These are phyloP conservation scores for Metarhizium anisopliae DNA, from an alignment of 2,329 filamentous ascomycete species.

Conservation along the genomic window DNA sequence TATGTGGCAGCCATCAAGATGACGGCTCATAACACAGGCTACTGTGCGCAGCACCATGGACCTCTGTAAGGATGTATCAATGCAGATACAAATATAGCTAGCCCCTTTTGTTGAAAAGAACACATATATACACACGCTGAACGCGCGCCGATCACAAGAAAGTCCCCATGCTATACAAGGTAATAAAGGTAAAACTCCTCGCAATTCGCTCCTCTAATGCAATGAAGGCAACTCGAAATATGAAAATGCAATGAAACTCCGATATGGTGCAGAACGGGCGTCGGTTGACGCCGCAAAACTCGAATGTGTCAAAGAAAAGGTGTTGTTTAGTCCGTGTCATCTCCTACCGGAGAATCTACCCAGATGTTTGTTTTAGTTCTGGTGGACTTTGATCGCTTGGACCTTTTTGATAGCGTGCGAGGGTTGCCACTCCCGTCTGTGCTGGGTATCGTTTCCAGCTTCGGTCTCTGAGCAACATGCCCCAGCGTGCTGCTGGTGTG, in stretches of 20 bases:
- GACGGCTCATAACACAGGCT: neutral
- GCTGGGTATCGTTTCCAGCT: conserved; percentile 38
- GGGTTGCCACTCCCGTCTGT: conserved; percentile 23
- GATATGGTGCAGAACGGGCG: neutral
- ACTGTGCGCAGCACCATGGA: neutral
- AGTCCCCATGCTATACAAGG: conserved; percentile 1
- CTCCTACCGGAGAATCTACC: conserved; percentile 27
- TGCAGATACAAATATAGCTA: neutral
- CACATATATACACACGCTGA: neutral
- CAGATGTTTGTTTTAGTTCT: conserved; percentile 16
- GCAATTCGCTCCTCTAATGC: conserved; percentile 6
- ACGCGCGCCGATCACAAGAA: neutral
- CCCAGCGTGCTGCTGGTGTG: conserved; percentile 16
- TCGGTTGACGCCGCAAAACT: neutral
- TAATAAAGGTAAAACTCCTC: conserved; percentile 7
- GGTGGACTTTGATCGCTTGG: conserved; percentile 19
- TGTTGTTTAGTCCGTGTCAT: conserved; percentile 24
- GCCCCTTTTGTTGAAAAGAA: neutral
- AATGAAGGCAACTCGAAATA: conserved; percentile 7
- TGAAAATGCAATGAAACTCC: conserved; percentile 2
- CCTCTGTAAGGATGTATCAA: neutral
- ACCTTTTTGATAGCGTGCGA: conserved; percentile 19
- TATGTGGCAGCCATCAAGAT: neutral
- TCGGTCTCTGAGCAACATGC: conserved; percentile 32
- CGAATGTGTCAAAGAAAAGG: neutral